A percentile compares a stretch with the other conserved stretches of the same genome.
Conservation (phyloP, 441 rosid genomes). For the Adansonia rubrostipa region DNA sequence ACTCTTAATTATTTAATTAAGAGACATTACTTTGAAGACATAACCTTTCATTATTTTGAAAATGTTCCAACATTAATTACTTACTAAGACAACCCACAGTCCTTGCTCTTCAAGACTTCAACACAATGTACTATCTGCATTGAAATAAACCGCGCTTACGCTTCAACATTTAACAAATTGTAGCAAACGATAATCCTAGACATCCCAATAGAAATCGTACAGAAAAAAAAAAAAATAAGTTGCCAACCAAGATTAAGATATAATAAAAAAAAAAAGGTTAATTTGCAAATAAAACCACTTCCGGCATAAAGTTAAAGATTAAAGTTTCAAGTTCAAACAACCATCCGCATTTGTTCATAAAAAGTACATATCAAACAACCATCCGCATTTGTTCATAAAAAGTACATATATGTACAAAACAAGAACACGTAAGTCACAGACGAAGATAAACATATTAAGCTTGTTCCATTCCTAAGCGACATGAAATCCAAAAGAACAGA, state of each 20-base stretch:
- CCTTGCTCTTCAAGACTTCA: neutral
- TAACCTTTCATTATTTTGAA: no score
- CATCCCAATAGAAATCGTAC: neutral
- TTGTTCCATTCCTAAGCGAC: neutral
- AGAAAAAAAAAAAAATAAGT: neutral
- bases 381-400: neutral
- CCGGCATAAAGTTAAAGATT: neutral
- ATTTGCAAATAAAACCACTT: neutral
- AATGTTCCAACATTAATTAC: no score
- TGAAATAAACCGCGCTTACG: conserved; percentile 3
- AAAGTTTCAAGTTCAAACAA: neutral
- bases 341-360: neutral
- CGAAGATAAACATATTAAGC: neutral
- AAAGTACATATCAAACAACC: neutral
- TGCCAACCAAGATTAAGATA: neutral
- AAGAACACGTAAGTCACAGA: neutral
- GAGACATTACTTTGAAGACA: no score
- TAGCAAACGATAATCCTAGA: neutral
- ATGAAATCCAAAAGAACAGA: neutral
- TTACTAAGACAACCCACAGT: conserved; percentile 8
- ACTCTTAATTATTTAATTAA: no score
- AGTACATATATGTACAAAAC: neutral
- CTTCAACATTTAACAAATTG: neutral
- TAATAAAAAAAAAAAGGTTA: neutral
- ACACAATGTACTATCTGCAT: conserved; percentile 22